These are phyloP conservation scores for Paecilomyces dactylethromorphus DNA, from an alignment of 2,329 filamentous ascomycete species.

Conservation along the genomic window DNA sequence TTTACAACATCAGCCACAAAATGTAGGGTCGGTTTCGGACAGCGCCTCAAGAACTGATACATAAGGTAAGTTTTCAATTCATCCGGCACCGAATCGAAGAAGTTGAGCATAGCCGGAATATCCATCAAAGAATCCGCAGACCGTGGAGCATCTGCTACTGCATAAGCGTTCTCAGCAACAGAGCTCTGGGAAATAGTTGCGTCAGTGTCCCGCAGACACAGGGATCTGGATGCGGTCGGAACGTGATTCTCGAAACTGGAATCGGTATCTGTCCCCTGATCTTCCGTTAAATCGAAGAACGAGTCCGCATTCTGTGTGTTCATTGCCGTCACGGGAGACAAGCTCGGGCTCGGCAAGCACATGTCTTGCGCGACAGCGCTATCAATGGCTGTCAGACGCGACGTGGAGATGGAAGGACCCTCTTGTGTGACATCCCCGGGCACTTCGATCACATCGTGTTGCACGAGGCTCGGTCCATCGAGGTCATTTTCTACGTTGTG, in stretches of 20 bases:
- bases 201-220: slow-evolving; percentile 11
- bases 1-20: slow-evolving; percentile 88
- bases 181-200: slow-evolving; percentile 4
- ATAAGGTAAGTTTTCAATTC: slow-evolving; percentile 95
- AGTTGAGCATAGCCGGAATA: slow-evolving; percentile 78
- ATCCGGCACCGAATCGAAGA: slow-evolving; percentile 83
- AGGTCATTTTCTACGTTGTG: slow-evolving; percentile 4
- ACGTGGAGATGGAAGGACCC: slow-evolving; percentile 12
- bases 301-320: slow-evolving; percentile 44
- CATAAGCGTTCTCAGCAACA: slow-evolving; percentile 4
- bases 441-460: slow-evolving; percentile 16
- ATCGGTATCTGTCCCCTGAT: slow-evolving; percentile 35
- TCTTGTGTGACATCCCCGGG: slow-evolving; percentile 15
- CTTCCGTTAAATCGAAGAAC: slow-evolving; percentile 35
- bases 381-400: slow-evolving; percentile 51
- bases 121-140: slow-evolving; percentile 55
- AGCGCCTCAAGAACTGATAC: slow-evolving; percentile 87
- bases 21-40: slow-evolving; percentile 79
- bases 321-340: slow-evolving; percentile 82
- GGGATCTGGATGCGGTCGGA: slow-evolving; percentile 14
- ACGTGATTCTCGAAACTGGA: slow-evolving; percentile 35
- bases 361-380: slow-evolving; percentile 74
- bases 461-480: slow-evolving; percentile 11
- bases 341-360: slow-evolving; percentile 85
- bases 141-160: slow-evolving; percentile 16